Evolutionary conservation across 805 yeast species (phyloP).

Genomic region (Starmera amethionina): DNA sequence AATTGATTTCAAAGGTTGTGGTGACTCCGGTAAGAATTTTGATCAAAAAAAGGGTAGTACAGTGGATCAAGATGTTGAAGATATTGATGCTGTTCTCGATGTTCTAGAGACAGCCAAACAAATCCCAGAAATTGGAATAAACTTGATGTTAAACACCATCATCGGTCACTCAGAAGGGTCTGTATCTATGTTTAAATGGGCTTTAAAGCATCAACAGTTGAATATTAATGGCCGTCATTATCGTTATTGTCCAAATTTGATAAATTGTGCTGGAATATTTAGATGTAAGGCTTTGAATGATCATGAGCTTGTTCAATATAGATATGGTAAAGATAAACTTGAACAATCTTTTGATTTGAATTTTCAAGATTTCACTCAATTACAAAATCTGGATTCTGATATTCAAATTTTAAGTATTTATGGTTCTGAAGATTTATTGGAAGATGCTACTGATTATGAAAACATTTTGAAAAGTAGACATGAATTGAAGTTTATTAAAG

Average conservation of each 20-base stretch:
- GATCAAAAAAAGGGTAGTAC: conserved; percentile 37
- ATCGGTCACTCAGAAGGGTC: conserved; percentile 79
- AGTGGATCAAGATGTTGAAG: conserved; percentile 56
- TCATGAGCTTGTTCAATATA: conserved; percentile 40
- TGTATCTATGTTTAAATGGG: conserved; percentile 69
- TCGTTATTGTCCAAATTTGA: conserved; percentile 47
- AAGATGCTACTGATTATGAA: conserved; percentile 51
- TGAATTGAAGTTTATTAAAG: conserved; percentile 43
- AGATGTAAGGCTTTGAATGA: conserved; percentile 36
- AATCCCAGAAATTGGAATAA: conserved; percentile 22
- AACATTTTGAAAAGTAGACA: conserved; percentile 49
- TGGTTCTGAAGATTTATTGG: conserved; percentile 52
- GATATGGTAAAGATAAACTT: conserved; percentile 30
- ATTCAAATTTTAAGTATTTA: conserved; percentile 57
- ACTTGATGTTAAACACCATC: conserved; percentile 42
- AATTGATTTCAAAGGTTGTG: conserved; percentile 82
- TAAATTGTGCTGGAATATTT: conserved; percentile 70
- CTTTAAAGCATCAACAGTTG: conserved; percentile 32
- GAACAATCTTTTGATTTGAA: conserved; percentile 44
- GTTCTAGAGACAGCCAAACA: conserved; percentile 17
- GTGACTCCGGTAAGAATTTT: conserved; percentile 47
- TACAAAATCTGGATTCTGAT: conserved; percentile 32
- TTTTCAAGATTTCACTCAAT: conserved; percentile 31
- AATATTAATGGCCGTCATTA: conserved; percentile 23
- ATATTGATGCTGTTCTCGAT: conserved; percentile 40